A percentile compares a stretch with the other conserved stretches of the same genome.
Evolutionary conservation across 495 filamentous ascomycete genomes (phyloP).

Genomic region (Xylaria palmicola): DNA sequence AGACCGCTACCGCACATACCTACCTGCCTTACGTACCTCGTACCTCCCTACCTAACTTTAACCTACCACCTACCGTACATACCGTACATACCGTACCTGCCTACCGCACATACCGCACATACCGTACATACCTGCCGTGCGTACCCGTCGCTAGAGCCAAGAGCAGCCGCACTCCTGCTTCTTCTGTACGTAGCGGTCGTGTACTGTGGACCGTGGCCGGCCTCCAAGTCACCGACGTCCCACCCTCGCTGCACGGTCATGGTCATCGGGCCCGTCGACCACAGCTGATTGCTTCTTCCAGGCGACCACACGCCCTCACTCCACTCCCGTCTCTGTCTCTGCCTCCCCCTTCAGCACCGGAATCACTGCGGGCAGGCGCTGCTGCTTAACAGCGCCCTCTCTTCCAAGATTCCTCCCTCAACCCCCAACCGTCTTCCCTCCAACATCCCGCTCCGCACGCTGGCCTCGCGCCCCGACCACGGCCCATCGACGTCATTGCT

Average conservation of each 20-base stretch:
- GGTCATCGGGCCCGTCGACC: slow-evolving; percentile 15
- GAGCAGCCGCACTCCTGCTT: background rate
- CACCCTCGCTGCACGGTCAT: slow-evolving; percentile 13
- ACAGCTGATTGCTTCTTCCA: slow-evolving; percentile 19
- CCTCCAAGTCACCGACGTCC: background rate
- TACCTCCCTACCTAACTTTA: background rate
- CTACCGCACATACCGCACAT: background rate
- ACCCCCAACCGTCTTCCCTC: slow-evolving; percentile 53
- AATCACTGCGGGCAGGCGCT: slow-evolving; percentile 52
- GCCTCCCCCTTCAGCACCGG: slow-evolving; percentile 27
- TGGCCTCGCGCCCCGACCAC: slow-evolving; percentile 41
- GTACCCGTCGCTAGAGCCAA: background rate
- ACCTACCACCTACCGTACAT: background rate
- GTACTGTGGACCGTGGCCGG: background rate
- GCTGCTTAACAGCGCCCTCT: slow-evolving; percentile 59
- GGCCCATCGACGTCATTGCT: slow-evolving; percentile 43
- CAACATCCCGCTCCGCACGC: slow-evolving; percentile 62
- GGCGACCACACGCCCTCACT: slow-evolving; percentile 16
- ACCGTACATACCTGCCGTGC: background rate
- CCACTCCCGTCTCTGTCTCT: slow-evolving; percentile 29
- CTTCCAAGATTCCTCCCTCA: slow-evolving; percentile 57
- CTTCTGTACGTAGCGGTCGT: background rate
- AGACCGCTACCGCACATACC: background rate
- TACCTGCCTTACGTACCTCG: background rate
- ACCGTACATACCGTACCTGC: background rate